Percentiles rank a stretch among this genome's conserved stretches.
phyloP scores from a whole-genome alignment of 805 yeast genomes.

The Saccharomycopsis javanensis region DNA sequence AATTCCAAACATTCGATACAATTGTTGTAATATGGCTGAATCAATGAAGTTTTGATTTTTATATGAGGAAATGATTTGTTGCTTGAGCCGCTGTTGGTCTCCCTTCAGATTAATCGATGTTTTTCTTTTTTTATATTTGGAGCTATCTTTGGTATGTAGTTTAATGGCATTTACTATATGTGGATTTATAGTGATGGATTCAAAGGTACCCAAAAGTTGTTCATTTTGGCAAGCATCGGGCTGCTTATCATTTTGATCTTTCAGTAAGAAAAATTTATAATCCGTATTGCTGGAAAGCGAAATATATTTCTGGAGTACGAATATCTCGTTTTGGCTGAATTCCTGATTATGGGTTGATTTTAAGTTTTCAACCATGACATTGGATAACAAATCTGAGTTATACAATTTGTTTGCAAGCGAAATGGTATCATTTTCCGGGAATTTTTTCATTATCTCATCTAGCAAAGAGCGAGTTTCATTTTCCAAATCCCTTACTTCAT shows the following conservation, averaged over 20 bases:
- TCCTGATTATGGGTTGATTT: background rate
- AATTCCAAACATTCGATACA: conserved; percentile 11
- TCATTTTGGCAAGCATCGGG: background rate
- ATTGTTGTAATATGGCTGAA: background rate
- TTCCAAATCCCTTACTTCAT: background rate
- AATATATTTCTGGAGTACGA: background rate
- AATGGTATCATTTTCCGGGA: background rate
- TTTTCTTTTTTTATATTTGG: background rate
- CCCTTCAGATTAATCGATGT: too few species aligned
- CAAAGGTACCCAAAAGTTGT: too few species aligned
- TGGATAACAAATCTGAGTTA: background rate
- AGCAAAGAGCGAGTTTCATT: background rate
- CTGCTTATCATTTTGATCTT: background rate
- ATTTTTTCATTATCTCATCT: background rate
- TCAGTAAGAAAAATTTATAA: background rate
- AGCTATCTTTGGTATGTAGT: background rate
- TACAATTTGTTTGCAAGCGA: background rate
- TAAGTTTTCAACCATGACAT: too few species aligned
- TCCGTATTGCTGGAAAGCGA: background rate
- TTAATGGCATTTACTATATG: background rate
- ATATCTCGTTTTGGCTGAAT: background rate
- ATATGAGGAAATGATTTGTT: background rate
- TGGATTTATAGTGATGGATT: background rate
- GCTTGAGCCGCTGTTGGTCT: background rate
- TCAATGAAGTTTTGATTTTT: background rate